Base-by-base conservation (phyloP, 2,329 filamentous ascomycete species). In the Grosmannia penicillata region DNA sequence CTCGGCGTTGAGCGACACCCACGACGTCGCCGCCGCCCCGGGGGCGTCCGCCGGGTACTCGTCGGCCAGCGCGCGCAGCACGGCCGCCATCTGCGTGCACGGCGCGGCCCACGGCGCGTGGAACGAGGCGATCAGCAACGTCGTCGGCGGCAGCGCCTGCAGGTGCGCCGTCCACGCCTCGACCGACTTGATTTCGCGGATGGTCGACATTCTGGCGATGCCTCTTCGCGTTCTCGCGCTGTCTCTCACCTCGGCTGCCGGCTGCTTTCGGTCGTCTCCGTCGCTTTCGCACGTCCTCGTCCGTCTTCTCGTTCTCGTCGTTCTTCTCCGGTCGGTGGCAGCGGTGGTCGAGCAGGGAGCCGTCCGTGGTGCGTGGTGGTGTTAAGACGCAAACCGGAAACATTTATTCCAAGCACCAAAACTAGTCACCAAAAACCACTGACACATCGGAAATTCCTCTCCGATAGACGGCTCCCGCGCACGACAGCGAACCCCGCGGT, bases 21-120 rank as follows among this genome's bases (percentile, higher is more conserved):
- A 98, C 49, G 76, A 75, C 48, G 87, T 81, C 40, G 69, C 65
- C 14, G 69, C 68, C 30, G 81, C n/a, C n/a, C n/a, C n/a, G n/a
- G n/a, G n/a, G n/a, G n/a, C 76, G 46, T 70, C 63, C 51, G 72
- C 68, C 44, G 84, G 75, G 62, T 93, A 94, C 56, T 87, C 85
- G 53, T 77, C 75, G 47, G 89, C 87, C 47, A 98, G 82, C 18
- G 85, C 81, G 53, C 74, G 70, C 47, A 98, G 75, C 49, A 96
- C 82, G 36, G 78, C 82, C 49, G 74, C 75, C 87, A 96, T 96
- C 62, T 95, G 86, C 46, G 82, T 78, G 67, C 91, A 96, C 33
- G 91, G 91, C 43, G 86, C 86, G 23, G 91, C 91, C 91, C 91
- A 98, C 48, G 87, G 82, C 17, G 91, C 86, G 58, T 96, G 82